Conservation (phyloP, 805 yeast species). For the Ogataea ganodermae region DNA sequence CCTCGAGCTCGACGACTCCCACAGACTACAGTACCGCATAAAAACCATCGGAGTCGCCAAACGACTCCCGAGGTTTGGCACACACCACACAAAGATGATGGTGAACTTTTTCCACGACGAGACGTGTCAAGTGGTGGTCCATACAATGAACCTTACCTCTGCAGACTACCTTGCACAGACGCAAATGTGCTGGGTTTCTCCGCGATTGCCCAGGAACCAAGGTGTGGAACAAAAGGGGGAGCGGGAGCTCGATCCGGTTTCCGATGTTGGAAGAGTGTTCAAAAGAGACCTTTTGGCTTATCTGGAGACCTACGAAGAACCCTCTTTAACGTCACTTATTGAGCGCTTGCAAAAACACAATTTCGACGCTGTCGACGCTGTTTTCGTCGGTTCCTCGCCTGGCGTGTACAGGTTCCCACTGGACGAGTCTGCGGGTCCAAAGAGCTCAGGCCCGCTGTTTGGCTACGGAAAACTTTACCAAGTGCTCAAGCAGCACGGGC, state of each 20-base stretch:
- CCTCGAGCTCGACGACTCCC: slow-evolving; percentile 37
- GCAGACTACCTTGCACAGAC: slow-evolving; percentile 59
- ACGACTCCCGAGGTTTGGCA: slow-evolving; percentile 36
- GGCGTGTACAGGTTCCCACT: slow-evolving; percentile 34
- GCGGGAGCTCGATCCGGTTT: slow-evolving; percentile 5
- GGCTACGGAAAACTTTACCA: slow-evolving; percentile 53
- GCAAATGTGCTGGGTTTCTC: slow-evolving; percentile 69
- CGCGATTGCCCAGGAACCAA: slow-evolving; percentile 32
- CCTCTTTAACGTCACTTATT: slow-evolving; percentile 33
- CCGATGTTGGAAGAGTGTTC: slow-evolving; percentile 39
- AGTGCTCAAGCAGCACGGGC: slow-evolving; percentile 37
- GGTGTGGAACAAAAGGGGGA: slow-evolving; percentile 2
- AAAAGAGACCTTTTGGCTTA: slow-evolving; percentile 47
- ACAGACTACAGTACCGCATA: slow-evolving; percentile 22
- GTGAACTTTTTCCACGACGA: slow-evolving; percentile 52
- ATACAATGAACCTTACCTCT: slow-evolving; percentile 59
- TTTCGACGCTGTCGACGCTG: slow-evolving; percentile 50
- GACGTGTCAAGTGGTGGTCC: slow-evolving; percentile 52
- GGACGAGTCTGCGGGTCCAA: slow-evolving; percentile 11
- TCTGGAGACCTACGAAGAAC: slow-evolving; percentile 43
- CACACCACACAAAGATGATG: slow-evolving; percentile 72
- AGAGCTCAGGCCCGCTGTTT: slow-evolving; percentile 30
- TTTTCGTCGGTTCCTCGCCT: slow-evolving; percentile 59
- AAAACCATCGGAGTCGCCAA: slow-evolving; percentile 33
- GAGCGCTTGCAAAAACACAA: slow-evolving; percentile 38